Evolutionary conservation across 2,329 filamentous ascomycete genomes (phyloP), one percentile per base, ranked within the genome.

Genomic region (Nigrospora oryzae): DNA sequence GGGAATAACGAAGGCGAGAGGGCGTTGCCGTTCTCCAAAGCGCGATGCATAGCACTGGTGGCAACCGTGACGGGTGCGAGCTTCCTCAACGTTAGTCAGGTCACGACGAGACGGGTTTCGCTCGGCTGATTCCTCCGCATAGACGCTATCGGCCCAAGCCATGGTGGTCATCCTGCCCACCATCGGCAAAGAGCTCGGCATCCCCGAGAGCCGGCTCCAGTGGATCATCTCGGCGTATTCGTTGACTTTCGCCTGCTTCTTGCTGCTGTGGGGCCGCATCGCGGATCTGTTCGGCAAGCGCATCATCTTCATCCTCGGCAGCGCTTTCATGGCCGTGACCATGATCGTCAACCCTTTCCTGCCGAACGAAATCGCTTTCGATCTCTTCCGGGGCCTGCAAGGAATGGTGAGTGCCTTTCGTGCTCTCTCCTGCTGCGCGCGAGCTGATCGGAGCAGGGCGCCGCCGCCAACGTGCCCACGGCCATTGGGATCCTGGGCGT

Each of bases 401-500:
- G 83, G 83, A 2, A 59, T 87, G 43, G 69, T 73, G 43, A n/a
- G 6, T 46, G n/a, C 38, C 23, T 12, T 19, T 8, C 11, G 5
- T 34, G 23, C 3, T 19, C 11, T 34, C 15, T 39, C 4, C 19
- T 10, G 13, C 2, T 6, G 34, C 4, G 3, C 6, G 19, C 31
- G 11, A 11, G 17, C 37, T 39, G 37, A 39, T 8, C 34, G 19
- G 31, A 17, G 6, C 44, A 76, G 63, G 82, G 81, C 2, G 79
- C 79, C 23, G 83, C 83, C 2, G 80, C 81, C 14, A 86, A 84
- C 55, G 79, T 86, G 1, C 83, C 83, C 0, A 85, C 82, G 0
- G 83, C 83, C 0, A 78, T 87, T 55, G 83, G 83, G 0, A 86
- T 86, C 35, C 60, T 87, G 3, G 82, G 81, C 0, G 75, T 77